Evolutionary conservation across 208 protist species (phyloP), one percentile per base, ranked within the genome.

Genomic region (Trypanosoma caninum): DNA sequence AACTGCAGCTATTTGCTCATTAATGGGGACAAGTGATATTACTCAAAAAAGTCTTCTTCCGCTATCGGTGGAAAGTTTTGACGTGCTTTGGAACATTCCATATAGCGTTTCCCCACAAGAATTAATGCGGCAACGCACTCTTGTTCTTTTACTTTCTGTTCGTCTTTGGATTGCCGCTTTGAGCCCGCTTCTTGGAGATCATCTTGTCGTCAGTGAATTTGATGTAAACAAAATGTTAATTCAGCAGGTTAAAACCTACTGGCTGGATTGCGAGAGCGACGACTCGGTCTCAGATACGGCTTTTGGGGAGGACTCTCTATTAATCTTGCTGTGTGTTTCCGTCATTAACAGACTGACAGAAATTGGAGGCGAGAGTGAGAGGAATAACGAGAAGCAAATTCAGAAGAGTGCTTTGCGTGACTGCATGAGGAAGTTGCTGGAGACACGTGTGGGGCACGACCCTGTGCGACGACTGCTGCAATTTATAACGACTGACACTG

Each of bases 221-320:
- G 44, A 64, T 59, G 14, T 52, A 3, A 31, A 3, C n/a, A 59
- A 30, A 3, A 55, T 51, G 53, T 2, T 74, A 6, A 37, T 38
- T 23, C 46, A 48, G 8, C 68, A 74, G 38, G 2, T 74, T 2
- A 30, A 41, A 35, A 35, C 28, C 2, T 57, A 54, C 33, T 58
- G 56, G 55, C 14, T 47, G 30, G 34, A 64, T 45, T 40, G 37
- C 44, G 31, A 59, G 14, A 16, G 20, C 8, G 27, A 22, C 13
- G 52, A 16, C 10, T 25, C 10, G 13, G 6, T 40, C 9, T n/a
- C 53, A n/a, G 11, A 34, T 34, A 3, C 37, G 16, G 35, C 45
- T 16, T 87, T 78, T 52, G 78, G 68, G 7, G 84, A 91, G 25
- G 80, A 83, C 8, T 86, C 84, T 2, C 63, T 81, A 7, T 44